These are phyloP conservation scores for Silene coronaria DNA, from an alignment of 179 eudicot genomes.

Conservation along the genomic window DNA sequence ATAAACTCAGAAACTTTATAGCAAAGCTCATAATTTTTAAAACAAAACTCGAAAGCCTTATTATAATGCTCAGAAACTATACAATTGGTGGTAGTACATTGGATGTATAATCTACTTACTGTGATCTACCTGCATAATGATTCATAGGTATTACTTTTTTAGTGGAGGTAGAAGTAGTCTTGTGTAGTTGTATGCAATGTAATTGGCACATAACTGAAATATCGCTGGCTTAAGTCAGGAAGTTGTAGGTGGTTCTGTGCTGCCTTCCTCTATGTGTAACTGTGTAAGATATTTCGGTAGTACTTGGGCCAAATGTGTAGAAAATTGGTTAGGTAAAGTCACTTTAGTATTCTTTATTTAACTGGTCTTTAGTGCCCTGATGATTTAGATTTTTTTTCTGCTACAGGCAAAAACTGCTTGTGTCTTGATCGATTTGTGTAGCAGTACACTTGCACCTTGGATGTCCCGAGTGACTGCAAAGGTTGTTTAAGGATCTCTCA, in stretches of 20 bases:
- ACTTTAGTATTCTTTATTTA: neutral
- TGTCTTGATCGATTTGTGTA: constrained; percentile 73
- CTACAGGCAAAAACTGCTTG: constrained; percentile 74
- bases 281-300: neutral
- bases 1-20: too few relatives aligned
- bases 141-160: neutral
- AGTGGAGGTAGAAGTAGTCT: neutral
- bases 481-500: constrained; percentile 35
- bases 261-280: neutral
- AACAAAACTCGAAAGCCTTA: too few relatives aligned
- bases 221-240: neutral
- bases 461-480: constrained; percentile 69
- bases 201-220: neutral
- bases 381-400: constrained; percentile 20
- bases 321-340: neutral
- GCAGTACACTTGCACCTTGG: constrained; percentile 73
- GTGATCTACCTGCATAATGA: neutral
- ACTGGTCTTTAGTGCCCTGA: constrained; percentile 7
- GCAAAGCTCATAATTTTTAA: too few relatives aligned
- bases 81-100: too few relatives aligned
- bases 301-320: neutral
- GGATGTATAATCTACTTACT: too few relatives aligned
- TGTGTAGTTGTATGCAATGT: neutral
- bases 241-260: neutral
- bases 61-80: too few relatives aligned